Evolutionary conservation across 768 basidiomycete genomes (phyloP).

Genomic region (Hydnomerulius pinastri): DNA sequence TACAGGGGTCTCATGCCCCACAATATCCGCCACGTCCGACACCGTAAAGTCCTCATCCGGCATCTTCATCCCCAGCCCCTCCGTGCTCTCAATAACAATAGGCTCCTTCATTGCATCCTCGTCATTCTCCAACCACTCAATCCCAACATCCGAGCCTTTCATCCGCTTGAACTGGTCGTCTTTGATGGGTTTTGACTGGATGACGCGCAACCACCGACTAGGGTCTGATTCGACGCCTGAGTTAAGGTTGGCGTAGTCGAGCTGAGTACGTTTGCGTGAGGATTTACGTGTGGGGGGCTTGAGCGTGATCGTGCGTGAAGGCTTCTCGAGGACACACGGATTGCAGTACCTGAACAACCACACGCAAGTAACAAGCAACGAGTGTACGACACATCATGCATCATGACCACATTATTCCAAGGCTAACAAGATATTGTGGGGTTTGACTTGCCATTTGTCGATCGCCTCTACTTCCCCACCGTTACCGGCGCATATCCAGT

Average conservation of each 20-base stretch:
- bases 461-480: slow-evolving; percentile 64
- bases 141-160: slow-evolving; percentile 63
- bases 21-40: slow-evolving; percentile 73
- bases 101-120: slow-evolving; percentile 79
- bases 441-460: slow-evolving; percentile 71
- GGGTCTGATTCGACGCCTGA: slow-evolving; percentile 62
- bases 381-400: slow-evolving; percentile 18
- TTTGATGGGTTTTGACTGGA: slow-evolving; percentile 67
- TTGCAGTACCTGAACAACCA: slow-evolving; percentile 62
- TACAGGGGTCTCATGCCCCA: slow-evolving; percentile 77
- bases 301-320: slow-evolving; percentile 65
- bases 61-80: slow-evolving; percentile 91
- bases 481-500: slow-evolving; percentile 78
- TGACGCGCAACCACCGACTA: slow-evolving; percentile 63
- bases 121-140: slow-evolving; percentile 76
- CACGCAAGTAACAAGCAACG: slow-evolving; percentile 2
- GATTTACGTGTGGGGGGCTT: slow-evolving; percentile 84
- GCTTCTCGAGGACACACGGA: slow-evolving; percentile 59
- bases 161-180: slow-evolving; percentile 66
- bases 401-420: slow-evolving; percentile 12
- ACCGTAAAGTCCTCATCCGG: slow-evolving; percentile 72
- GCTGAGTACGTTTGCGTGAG: slow-evolving; percentile 67
- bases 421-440: slow-evolving; percentile 13
- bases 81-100: slow-evolving; percentile 73
- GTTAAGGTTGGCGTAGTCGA: slow-evolving; percentile 80